Base-by-base conservation (phyloP, 2,329 filamentous ascomycete genomes). In the Aspergillus oerlinghausenensis region DNA sequence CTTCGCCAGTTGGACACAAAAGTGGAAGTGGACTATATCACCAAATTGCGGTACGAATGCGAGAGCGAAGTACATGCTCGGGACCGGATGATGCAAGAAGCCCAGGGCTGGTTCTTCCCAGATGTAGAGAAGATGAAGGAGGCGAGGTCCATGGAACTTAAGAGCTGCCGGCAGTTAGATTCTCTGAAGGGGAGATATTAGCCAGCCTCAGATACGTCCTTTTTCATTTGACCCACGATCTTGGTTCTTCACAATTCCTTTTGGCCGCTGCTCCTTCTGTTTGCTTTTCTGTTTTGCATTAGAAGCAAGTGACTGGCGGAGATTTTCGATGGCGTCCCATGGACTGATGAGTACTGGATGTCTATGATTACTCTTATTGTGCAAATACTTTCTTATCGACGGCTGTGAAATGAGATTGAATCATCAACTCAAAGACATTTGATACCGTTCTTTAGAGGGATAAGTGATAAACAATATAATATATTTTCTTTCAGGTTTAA, bases 21-120 rank as follows among this genome's bases (percentile, higher is more conserved):
- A 55, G 94, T 92, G 49, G 93, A 97, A 72, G 75, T 83, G 3
- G 84, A 84, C 42, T 90, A 89, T 61, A 79, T 96, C 43, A 81
- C 84, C 51, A 80, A 81, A 38, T 74, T 97, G 52, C 83, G 83
- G 50, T 79, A 81, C 56, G 82, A 88, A 68, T 99, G 94, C 75
- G 88, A 93, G 60, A 79, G 79, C 55, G 92, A 99, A 77, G 77
- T 84, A 60, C 76, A 82, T 50, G 78, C 82, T 52, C 83, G 87
- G 73, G 82, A 86, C 68, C 80, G 85, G 61, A 79, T 92, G 73
- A 79, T 86, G 60, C 86, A 96, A 61, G 87, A 90, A 50, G 92
- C 92, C 0, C 85, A 89, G 65, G 92, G 92, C 3, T 96, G 92
- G 88, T 91, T 96, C 69, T 92, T 85, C 72, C 84, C 86, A 55